A percentile compares a stretch with the other conserved stretches of the same genome.
Evolutionary conservation across 441 rosid genomes (phyloP).

Genomic region (Arabidopsis lyrata): DNA sequence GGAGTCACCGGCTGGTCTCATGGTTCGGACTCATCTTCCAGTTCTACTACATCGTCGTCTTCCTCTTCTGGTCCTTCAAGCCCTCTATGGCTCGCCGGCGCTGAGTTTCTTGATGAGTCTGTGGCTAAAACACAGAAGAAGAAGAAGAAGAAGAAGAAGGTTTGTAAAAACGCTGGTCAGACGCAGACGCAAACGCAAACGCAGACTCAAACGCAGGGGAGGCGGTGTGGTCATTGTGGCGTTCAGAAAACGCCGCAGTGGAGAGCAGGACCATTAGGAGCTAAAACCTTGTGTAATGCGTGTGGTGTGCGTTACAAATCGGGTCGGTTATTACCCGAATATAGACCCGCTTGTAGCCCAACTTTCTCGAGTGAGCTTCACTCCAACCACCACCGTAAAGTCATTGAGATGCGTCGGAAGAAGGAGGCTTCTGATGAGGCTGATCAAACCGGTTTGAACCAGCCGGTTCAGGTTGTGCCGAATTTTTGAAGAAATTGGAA

Average conservation of each 20-base stretch:
- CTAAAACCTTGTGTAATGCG: conserved; percentile 92
- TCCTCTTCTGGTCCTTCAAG: conserved; percentile 19
- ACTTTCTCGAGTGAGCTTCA: conserved; percentile 80
- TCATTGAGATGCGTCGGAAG: conserved; percentile 74
- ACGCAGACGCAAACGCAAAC: conserved; percentile 31
- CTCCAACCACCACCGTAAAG: conserved; percentile 91
- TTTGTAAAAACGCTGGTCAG: background rate
- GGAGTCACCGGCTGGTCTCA: conserved; percentile 26
- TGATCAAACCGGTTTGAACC: conserved; percentile 49
- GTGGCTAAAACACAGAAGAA: conserved; percentile 17
- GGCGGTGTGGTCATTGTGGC: conserved; percentile 89
- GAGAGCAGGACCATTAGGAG: conserved; percentile 87
- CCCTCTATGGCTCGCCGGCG: conserved; percentile 32
- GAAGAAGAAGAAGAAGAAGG: conserved; percentile 36
- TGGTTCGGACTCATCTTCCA: conserved; percentile 33
- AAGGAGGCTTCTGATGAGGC: conserved; percentile 28
- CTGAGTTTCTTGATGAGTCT: conserved; percentile 20
- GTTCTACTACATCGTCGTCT: conserved; percentile 23
- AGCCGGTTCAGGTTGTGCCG: conserved; percentile 23
- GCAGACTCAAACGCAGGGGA: conserved; percentile 37
- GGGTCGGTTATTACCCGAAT: conserved; percentile 89
- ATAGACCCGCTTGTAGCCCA: conserved; percentile 96
- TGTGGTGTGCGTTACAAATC: conserved; percentile 95
- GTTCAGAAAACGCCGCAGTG: conserved; percentile 96
- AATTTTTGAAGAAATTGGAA: conserved; percentile 27